Base-by-base conservation (phyloP, 2,329 filamentous ascomycete species). In the Uncinocarpus reesii region DNA sequence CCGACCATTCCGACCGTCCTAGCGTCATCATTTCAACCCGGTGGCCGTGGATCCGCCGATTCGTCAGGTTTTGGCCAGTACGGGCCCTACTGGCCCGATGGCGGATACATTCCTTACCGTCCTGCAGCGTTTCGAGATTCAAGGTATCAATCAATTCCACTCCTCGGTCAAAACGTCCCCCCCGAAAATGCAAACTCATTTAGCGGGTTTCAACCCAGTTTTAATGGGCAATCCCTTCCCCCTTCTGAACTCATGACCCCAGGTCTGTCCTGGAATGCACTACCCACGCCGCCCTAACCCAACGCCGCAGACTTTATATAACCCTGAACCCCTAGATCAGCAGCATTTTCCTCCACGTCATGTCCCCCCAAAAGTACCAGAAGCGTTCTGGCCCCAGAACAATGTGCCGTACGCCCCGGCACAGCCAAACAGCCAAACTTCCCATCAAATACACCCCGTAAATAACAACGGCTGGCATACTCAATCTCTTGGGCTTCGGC, bases 41-140 rank as follows among this genome's bases (percentile, higher is more conserved):
- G 76, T 54, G 72, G 71, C 48, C 64, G 76, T 42, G 77, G 76
- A 2, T 76, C 77, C 23, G 79, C 77, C 6, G 76, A 76, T 24
- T 74, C 77, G 1, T 76, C 76, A 46, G 72, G 73, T 24, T 70
- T 72, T 47, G 75, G 75, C 7, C 70, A 74, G 4, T 80, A 77
- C 61, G 78, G 78, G 0, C 77, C 77, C 23, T 80, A 80, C 57
- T 81, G 77, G 76, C 76, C 78, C 16, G 75, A 80, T 66, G 78
- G 77, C n/a, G 76, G 71, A 7, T 78, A 73, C 55, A 74, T 76
- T 31, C 75, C 78, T 10, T 80, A 80, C 60, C 70, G 76, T 50
- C 77, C 78, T 10, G 75, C 77, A 29, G 75, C 76, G 4, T 64
- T 77, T 50, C 69, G 74, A 51, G 76, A 79, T 60, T 69, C 73